These are phyloP conservation scores for Sporothrix brasiliensis DNA, from an alignment of 2,329 filamentous ascomycete genomes.

Conservation along the genomic window DNA sequence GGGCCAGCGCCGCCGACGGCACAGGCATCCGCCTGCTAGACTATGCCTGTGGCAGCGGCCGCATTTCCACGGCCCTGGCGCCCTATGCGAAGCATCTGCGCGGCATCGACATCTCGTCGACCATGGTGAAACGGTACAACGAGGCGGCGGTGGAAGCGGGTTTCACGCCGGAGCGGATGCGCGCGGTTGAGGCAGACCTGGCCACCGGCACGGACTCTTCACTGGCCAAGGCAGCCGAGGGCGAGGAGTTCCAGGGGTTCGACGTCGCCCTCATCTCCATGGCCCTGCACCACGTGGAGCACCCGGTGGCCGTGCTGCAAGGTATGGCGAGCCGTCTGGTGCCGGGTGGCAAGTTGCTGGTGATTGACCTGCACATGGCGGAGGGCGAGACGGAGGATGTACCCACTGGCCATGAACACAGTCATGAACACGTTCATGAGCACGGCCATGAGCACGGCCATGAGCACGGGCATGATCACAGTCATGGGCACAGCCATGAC, in stretches of 20 bases:
- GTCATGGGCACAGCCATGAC: not conserved
- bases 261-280: slow-evolving; percentile 37
- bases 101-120: slow-evolving; percentile 38
- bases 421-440: not conserved
- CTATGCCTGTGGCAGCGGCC: slow-evolving; percentile 37
- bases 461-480: not conserved
- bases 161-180: slow-evolving; percentile 34
- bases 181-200: slow-evolving; percentile 36
- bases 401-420: not conserved
- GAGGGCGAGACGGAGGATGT: not conserved
- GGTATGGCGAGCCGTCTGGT: slow-evolving; percentile 34
- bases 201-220: not conserved
- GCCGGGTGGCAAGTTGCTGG: slow-evolving; percentile 35
- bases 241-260: slow-evolving; percentile 33
- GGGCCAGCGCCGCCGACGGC: not conserved
- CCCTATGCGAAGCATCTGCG: slow-evolving; percentile 33
- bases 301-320: slow-evolving; percentile 32
- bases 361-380: slow-evolving; percentile 35
- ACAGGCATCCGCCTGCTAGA: slow-evolving; percentile 34
- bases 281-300: slow-evolving; percentile 37
- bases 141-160: slow-evolving; percentile 27
- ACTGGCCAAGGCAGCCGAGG: not conserved
- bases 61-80: slow-evolving; percentile 28
- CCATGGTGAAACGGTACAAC: slow-evolving; percentile 39
- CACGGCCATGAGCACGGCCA: not conserved